Base-by-base conservation (phyloP, 2,329 filamentous ascomycete genomes). In the Podosphaera fusca region DNA sequence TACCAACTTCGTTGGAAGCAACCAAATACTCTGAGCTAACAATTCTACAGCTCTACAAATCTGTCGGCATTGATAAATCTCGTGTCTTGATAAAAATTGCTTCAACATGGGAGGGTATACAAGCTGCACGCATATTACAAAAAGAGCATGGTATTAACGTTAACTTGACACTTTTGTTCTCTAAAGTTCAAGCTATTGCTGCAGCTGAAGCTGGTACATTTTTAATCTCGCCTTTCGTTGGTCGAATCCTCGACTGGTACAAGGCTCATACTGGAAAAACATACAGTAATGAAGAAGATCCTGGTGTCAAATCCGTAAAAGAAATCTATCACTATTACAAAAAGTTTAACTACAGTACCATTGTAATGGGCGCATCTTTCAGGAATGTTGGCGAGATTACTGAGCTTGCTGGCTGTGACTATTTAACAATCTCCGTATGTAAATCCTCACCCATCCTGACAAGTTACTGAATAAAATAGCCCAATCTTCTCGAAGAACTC, bases 321-420 rank as follows among this genome's bases (percentile, higher is more conserved):
- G 70, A 68, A 72, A 98, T 98, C 77, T 98, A 84, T 82, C 92
- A 98, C 81, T 98, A 98, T 86, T 98, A 98, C 85, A 98, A 98
- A 87, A 96, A 96, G 80, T 87, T 76, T 72, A 87, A 85, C 72
- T 95, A 98, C 84, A 95, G 94, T 68, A 98, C 92, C 72, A 95
- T 96, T 67, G 92, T 98, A 74, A 98, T 98, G 92, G 92, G 92
- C 69, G 92, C 92, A 65, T 95, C 89, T 46, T 98, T 98, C 87
- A 83, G 92, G 71, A 96, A 85, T 78, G 76, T 76, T 62, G 92
- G 92, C 68, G 92, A 98, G 78, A 94, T 98, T 73, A 96, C 87
- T 53, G 92, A 98, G 79, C 81, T 98, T 61, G 90, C 90, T 70
- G 92, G 92, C 69, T 95, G 89, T 71, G 92, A 98, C 74, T 98